Conservation (phyloP, 2,329 filamentous ascomycete species). For the Cladosporium colombiae region DNA sequence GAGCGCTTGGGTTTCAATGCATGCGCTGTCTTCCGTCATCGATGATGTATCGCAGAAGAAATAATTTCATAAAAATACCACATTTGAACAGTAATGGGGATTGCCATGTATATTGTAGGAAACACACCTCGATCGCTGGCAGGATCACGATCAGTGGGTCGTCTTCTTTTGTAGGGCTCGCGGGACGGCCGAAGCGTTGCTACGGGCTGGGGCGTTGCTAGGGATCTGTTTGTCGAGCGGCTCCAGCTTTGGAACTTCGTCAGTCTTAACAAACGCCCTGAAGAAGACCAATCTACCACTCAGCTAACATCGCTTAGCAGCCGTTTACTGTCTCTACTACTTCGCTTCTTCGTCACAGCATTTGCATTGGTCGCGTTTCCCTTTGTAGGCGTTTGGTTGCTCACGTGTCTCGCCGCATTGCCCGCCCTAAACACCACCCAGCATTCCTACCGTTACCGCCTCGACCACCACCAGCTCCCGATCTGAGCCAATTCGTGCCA, state of each 20-base stretch:
- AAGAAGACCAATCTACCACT: slow-evolving; percentile 16
- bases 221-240: neutral
- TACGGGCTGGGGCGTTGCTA: neutral
- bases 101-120: neutral
- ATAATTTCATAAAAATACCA: neutral
- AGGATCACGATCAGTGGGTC: slow-evolving; percentile 1
- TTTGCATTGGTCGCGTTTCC: slow-evolving; percentile 6
- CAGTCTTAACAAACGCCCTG: neutral
- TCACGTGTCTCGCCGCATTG: neutral
- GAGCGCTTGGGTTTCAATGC: neutral
- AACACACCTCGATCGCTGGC: neutral
- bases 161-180: neutral
- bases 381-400: neutral
- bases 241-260: neutral
- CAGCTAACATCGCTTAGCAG: slow-evolving; percentile 7
- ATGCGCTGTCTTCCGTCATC: neutral
- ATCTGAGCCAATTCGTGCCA: neutral
- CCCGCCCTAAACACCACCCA: neutral
- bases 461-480: neutral
- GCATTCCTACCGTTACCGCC: slow-evolving; percentile 18
- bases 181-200: neutral
- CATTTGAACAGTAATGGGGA: neutral
- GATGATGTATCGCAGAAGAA: neutral
- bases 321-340: slow-evolving; percentile 13
- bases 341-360: neutral